These are phyloP conservation scores for Schrenkiella parvula DNA, from an alignment of 345 rosid species.

Conservation along the genomic window DNA sequence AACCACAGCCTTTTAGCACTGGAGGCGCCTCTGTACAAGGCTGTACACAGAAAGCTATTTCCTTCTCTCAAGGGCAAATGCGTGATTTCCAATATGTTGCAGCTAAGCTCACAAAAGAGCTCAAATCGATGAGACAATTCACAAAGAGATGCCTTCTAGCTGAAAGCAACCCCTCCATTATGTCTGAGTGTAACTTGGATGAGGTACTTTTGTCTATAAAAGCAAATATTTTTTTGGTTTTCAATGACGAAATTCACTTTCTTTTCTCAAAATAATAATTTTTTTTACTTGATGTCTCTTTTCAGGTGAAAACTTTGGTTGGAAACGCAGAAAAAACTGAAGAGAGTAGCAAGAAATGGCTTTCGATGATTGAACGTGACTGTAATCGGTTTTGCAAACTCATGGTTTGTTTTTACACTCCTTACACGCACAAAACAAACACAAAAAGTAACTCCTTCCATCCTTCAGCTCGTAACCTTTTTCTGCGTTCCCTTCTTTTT, in stretches of 20 bases:
- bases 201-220: slow-evolving; percentile 43
- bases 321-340: slow-evolving; percentile 54
- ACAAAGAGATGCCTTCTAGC: slow-evolving; percentile 43
- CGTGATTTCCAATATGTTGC: slow-evolving; percentile 55
- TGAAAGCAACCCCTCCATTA: slow-evolving; percentile 32
- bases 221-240: not conserved
- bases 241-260: not conserved
- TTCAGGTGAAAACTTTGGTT: slow-evolving; percentile 49
- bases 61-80: slow-evolving; percentile 76
- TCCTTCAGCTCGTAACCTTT: not conserved
- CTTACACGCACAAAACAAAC: not conserved
- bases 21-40: slow-evolving; percentile 41
- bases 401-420: slow-evolving; percentile 53
- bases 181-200: slow-evolving; percentile 40
- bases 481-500: not conserved
- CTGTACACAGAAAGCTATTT: slow-evolving; percentile 64
- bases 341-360: slow-evolving; percentile 63
- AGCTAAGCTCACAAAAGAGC: slow-evolving; percentile 55
- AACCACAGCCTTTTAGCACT: slow-evolving; percentile 25
- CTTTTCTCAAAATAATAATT: not conserved
- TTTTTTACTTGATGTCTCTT: not conserved
- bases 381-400: slow-evolving; percentile 83
- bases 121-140: slow-evolving; percentile 59
- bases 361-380: slow-evolving; percentile 60
- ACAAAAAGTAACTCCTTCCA: not conserved